Evolutionary conservation across 306 rosid genomes (phyloP), one percentile per base, ranked within the genome.

Genomic region (Fagus sylvatica): DNA sequence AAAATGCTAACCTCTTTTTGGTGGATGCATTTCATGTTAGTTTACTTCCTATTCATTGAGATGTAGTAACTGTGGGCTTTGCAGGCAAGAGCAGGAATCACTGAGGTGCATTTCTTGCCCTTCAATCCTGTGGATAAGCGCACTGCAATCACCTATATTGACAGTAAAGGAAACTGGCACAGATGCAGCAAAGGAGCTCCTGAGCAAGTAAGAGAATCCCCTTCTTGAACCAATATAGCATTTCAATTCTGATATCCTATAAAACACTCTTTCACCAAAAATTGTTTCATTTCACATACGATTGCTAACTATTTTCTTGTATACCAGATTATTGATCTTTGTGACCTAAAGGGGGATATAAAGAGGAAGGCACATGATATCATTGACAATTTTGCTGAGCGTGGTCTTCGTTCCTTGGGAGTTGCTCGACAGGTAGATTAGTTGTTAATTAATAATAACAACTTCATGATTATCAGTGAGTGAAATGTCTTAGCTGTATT

Each of bases 161-260:
- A 93, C 22, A 11, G 6, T n/a, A 7, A 88, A 2, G 91, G 91
- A 7, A 41, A 87, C 67, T 91, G 98, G 96, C 87, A 90, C 76
- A 76, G 98, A 76, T 79, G 91, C 76, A 91, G 97, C 92, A 93
- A 93, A 81, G 98, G 98, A 80, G 98, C 98, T 53, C 98, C 98
- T 62, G 98, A 93, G 75, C 97, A 93, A 87, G 98, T 93, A 79
- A 78, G 80, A 41, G 9, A 75, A 41, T 15, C 9, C 37, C 37
- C n/a, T 22, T 59, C 66, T 32, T 59, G 54, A 12, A 42, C 65
- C 37, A 34, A 5, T 64, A 51, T 5, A 69, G 1, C 64, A 70
- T 42, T 78, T 66, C 7, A 65, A 22, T 49, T n/a, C 34, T 7
- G 39, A 48, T 17, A 57, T 11, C 15, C 51, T n/a, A 0, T 32